These are phyloP conservation scores for Sporothrix curviconia DNA, from an alignment of 2,329 filamentous ascomycete species.

Conservation along the genomic window DNA sequence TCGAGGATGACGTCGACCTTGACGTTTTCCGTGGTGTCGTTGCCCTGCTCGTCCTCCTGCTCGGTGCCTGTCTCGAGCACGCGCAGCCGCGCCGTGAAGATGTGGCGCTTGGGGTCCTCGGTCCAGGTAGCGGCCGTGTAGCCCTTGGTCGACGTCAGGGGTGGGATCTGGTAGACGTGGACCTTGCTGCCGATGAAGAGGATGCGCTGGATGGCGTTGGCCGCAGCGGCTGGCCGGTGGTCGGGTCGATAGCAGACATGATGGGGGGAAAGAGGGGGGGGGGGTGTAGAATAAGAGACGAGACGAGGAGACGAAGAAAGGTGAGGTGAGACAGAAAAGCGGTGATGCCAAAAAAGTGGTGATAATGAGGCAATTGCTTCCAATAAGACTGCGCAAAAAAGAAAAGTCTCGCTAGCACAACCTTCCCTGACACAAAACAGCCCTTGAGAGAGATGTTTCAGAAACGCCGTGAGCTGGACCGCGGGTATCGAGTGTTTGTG, in stretches of 20 bases:
- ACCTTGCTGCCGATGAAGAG: slow-evolving; percentile 69
- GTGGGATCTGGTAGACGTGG: slow-evolving; percentile 84
- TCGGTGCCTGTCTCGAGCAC: slow-evolving; percentile 66
- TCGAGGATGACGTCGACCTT: slow-evolving; percentile 74
- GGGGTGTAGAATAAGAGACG: background rate
- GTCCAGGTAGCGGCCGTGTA: slow-evolving; percentile 77
- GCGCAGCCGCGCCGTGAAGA: slow-evolving; percentile 79
- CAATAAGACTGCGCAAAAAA: background rate
- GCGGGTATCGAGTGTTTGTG: too few relatives aligned
- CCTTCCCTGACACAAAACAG: too few relatives aligned
- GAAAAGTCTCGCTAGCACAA: background rate
- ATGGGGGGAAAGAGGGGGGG: background rate
- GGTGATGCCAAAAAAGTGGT: background rate
- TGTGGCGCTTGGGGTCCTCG: slow-evolving; percentile 60
- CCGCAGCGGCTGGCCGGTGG: slow-evolving; percentile 59
- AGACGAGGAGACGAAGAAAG: too few relatives aligned
- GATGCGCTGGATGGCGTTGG: slow-evolving; percentile 76
- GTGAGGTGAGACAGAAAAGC: background rate
- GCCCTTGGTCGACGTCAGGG: slow-evolving; percentile 68
- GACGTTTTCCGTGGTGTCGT: slow-evolving; percentile 44
- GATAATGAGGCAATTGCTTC: background rate
- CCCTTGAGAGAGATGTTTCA: too few relatives aligned
- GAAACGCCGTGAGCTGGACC: too few relatives aligned
- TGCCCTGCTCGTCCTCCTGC: slow-evolving; percentile 24
- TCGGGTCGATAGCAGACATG: slow-evolving; percentile 64